These are phyloP conservation scores for Paradendryphiella salina DNA, from an alignment of 2,329 filamentous ascomycete genomes.

Conservation along the genomic window DNA sequence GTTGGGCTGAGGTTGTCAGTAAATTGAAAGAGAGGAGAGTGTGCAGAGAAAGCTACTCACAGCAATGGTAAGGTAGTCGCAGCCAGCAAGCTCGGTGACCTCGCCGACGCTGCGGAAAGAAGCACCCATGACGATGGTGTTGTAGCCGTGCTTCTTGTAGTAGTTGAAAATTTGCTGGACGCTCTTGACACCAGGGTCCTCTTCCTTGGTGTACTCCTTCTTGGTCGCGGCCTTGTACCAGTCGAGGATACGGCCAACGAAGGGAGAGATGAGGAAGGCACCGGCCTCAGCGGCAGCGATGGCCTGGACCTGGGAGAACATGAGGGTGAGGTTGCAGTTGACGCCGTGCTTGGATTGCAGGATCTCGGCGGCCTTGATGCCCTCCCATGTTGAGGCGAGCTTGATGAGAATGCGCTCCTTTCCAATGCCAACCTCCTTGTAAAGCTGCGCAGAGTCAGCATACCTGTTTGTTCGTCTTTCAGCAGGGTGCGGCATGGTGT, in stretches of 20 bases:
- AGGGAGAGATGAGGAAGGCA: slow-evolving; percentile 97
- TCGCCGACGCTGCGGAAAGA: slow-evolving; percentile 96
- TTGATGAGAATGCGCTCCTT: slow-evolving; percentile 98
- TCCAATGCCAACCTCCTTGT: slow-evolving; percentile 86
- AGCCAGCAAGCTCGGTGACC: slow-evolving; percentile 97
- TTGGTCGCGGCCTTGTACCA: slow-evolving; percentile 98
- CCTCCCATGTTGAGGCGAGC: slow-evolving; percentile 98
- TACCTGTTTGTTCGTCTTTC: background rate
- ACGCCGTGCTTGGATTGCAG: slow-evolving; percentile 93
- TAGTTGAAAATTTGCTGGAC: slow-evolving; percentile 98
- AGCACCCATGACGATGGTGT: slow-evolving; percentile 99
- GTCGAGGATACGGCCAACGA: slow-evolving; percentile 98
- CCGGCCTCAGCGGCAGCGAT: slow-evolving; percentile 93
- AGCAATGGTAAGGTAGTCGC: slow-evolving; percentile 98
- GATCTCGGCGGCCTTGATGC: slow-evolving; percentile 97
- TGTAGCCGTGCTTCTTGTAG: slow-evolving; percentile 99
- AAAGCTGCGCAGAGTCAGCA: slow-evolving; percentile 66
- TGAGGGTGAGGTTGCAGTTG: slow-evolving; percentile 98
- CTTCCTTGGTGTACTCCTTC: slow-evolving; percentile 86
- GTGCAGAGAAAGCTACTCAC: slow-evolving; percentile 56
- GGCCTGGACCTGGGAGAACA: slow-evolving; percentile 95
- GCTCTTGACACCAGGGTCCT: slow-evolving; percentile 94
- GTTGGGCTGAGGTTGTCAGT: slow-evolving; percentile 64
- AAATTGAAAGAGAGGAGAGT: background rate
- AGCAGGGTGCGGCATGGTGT: background rate